Percentiles rank a stretch among this genome's conserved stretches.
Conservation (phyloP, 805 yeast species). For the Sugiyamaella mastotermitis region DNA sequence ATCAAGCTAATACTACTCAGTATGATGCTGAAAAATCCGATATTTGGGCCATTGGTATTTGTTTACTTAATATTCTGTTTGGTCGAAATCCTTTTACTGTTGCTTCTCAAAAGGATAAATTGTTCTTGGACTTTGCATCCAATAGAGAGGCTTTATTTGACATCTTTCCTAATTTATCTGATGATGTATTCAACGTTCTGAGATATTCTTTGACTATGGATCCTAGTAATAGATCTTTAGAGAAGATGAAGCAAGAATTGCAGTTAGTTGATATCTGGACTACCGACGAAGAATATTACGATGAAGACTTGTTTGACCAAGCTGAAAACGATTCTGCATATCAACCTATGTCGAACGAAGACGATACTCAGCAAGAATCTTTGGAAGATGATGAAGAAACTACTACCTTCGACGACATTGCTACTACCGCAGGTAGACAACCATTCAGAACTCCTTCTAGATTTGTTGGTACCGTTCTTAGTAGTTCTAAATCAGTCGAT, state of each 20-base stretch:
- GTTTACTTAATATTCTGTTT: conserved; percentile 76
- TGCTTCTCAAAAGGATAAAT: conserved; percentile 73
- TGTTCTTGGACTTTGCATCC: conserved; percentile 78
- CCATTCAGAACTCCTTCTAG: conserved; percentile 30
- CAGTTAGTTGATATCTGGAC: conserved; percentile 61
- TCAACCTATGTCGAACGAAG: not conserved
- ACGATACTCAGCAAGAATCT: conserved; percentile 2
- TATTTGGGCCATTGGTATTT: conserved; percentile 85
- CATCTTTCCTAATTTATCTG: conserved; percentile 82
- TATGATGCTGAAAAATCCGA: conserved; percentile 81
- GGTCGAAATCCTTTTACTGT: conserved; percentile 81
- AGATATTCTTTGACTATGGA: conserved; percentile 75
- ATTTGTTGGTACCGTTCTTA: conserved; percentile 7
- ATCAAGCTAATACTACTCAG: conserved; percentile 35
- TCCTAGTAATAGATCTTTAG: conserved; percentile 74
- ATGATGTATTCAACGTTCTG: conserved; percentile 79
- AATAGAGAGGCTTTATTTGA: conserved; percentile 88
- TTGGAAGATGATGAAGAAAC: conserved; percentile 4
- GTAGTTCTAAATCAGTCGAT: conserved; percentile 1
- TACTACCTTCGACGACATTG: conserved; percentile 13
- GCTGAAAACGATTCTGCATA: conserved; percentile 18
- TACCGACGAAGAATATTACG: conserved; percentile 67
- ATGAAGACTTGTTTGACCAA: conserved; percentile 38
- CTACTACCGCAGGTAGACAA: conserved; percentile 26
- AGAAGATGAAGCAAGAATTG: conserved; percentile 55